phyloP scores from a whole-genome alignment of 768 basidiomycete species.

The Podaxis carcinomalis region DNA sequence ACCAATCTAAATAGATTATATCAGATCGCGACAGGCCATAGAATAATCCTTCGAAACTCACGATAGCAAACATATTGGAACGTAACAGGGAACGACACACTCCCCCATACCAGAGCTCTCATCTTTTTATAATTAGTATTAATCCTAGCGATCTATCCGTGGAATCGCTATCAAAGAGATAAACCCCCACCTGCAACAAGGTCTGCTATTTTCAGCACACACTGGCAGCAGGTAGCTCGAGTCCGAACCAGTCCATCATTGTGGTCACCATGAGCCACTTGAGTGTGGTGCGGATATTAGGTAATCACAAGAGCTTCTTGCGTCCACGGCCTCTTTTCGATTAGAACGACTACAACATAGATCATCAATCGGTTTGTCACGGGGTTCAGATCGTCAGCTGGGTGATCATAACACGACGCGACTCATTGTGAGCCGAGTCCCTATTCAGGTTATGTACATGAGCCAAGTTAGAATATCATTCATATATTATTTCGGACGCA shows the following conservation, averaged over 20 bases:
- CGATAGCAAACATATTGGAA: slow-evolving; percentile 12
- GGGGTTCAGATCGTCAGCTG: background rate
- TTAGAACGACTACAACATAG: no score
- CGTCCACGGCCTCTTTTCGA: no score
- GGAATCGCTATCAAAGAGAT: background rate
- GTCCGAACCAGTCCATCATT: no score
- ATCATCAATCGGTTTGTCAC: background rate
- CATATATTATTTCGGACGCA: background rate
- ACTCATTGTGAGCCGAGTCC: background rate
- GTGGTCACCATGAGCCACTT: no score
- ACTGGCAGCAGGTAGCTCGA: no score
- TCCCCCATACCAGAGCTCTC: background rate
- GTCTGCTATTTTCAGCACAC: background rate
- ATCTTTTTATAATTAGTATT: background rate
- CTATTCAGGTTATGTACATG: background rate
- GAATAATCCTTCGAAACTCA: slow-evolving; percentile 10
- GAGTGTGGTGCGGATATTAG: no score
- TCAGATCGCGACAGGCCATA: slow-evolving; percentile 1
- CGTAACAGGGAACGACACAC: background rate
- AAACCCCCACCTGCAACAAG: background rate
- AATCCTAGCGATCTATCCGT: background rate
- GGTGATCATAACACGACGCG: background rate
- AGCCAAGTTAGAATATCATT: background rate
- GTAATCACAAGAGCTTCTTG: no score
- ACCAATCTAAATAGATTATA: slow-evolving; percentile 25